A percentile compares a stretch with the other conserved stretches of the same genome.
Evolutionary conservation across 306 rosid species (phyloP).

Genomic region (Vigna radiata): DNA sequence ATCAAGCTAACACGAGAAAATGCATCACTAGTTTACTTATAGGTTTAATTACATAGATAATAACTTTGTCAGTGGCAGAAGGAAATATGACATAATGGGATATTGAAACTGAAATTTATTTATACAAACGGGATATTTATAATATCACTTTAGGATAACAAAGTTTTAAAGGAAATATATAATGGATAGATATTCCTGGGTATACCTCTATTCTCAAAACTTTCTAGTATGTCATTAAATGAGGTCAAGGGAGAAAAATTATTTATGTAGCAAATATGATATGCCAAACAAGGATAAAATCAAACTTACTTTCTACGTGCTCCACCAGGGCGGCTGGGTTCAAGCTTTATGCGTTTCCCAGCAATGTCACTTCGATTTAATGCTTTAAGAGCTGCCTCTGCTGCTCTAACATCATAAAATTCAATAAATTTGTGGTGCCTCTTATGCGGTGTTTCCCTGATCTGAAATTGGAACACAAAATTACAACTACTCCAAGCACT

Average conservation of each 20-base stretch:
- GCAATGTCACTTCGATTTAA: slow-evolving; percentile 94
- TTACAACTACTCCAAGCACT: slow-evolving; percentile 33
- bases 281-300: slow-evolving; percentile 28
- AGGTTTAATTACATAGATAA: slow-evolving; percentile 24
- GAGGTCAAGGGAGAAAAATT: neutral
- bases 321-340: slow-evolving; percentile 99
- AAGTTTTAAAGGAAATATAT: neutral
- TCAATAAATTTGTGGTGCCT: slow-evolving; percentile 95
- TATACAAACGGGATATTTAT: neutral
- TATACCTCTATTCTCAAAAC: neutral
- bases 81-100: neutral
- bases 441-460: slow-evolving; percentile 96
- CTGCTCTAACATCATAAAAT: slow-evolving; percentile 89
- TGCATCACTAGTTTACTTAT: slow-evolving; percentile 17
- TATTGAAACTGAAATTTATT: slow-evolving; percentile 17
- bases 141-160: slow-evolving; percentile 2
- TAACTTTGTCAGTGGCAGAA: neutral
- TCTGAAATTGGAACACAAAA: slow-evolving; percentile 60
- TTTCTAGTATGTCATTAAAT: slow-evolving; percentile 20
- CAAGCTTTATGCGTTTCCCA: slow-evolving; percentile 94
- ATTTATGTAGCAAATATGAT: neutral
- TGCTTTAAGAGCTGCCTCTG: slow-evolving; percentile 90
- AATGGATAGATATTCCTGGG: slow-evolving; percentile 24
- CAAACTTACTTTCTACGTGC: slow-evolving; percentile 86
- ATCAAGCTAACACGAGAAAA: slow-evolving; percentile 62